Base-by-base conservation (phyloP, 352 stramenopile genomes). In the Pythium plurisporium region DNA sequence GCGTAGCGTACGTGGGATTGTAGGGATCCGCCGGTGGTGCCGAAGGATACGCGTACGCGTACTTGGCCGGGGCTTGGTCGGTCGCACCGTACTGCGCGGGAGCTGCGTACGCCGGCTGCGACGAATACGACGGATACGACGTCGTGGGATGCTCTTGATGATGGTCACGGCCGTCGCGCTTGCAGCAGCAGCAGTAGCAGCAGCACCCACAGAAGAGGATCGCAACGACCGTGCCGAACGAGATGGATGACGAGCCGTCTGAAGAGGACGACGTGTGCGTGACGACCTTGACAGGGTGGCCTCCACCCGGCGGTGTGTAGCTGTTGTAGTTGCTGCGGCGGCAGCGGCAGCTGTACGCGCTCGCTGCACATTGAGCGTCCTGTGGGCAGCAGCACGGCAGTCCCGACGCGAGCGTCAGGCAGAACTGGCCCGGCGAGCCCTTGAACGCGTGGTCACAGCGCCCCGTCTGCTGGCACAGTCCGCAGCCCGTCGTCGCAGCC, bases 391-490 rank as follows among this genome's bases (percentile, higher is more conserved):
- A 90, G 49, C 80, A 90, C 19, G 80, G 77, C 14, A 70, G 64
- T 4, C 75, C 75, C 0, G 73, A 79, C 23, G 67, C 64, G 37
- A 90, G 43, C 29, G 72, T 75, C 25, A 80, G 64, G 55, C 79
- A 90, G 53, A 90, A 90, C 48, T 90, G 76, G 1, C 79, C 79
- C 0, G 67, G 75, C 8, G 59, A 52, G 20, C 78, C 76, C 22
- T 70, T 79, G 53, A 87, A 90, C 4, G 79, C 79, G 20, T 79
- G 74, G 61, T 84, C 72, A 43, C 79, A 90, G 29, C 79, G 61
- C 0, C 79, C 79, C 2, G 69, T 83, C 58, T 76, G 65, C 41
- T 87, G 73, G 38, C 80, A 90, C 10, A 88, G 49, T 1, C 70
- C 72, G 36, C 80, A 90, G 44, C 77, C 80, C 0, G 77, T 86